Evolutionary conservation across 2,329 filamentous ascomycete species (phyloP).

Genomic region (Mariannaea sp.): DNA sequence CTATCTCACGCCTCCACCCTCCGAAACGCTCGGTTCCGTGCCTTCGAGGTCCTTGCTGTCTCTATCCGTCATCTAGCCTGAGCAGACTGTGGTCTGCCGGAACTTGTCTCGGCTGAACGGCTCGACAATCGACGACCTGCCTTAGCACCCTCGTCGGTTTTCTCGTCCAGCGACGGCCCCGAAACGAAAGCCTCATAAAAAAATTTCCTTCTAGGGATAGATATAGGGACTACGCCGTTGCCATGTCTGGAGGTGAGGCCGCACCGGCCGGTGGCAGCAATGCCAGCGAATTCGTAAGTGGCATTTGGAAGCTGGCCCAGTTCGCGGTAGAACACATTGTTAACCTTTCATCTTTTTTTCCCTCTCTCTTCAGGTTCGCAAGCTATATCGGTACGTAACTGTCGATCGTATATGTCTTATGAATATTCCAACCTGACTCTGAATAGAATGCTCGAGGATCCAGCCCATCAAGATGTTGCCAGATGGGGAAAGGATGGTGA

Average conservation of each 20-base stretch:
- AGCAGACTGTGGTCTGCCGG: conserved; percentile 16
- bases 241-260: conserved; percentile 44
- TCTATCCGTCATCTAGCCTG: neutral
- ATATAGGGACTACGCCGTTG: conserved; percentile 9
- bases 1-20: conserved; percentile 7
- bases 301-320: neutral
- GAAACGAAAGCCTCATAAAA: conserved; percentile 5
- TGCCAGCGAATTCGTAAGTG: conserved; percentile 93
- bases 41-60: neutral
- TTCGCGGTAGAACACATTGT: conserved; percentile 22
- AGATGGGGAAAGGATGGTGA: conserved; percentile 94
- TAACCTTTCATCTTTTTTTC: too few species aligned
- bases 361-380: conserved; percentile 74
- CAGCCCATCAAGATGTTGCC: conserved; percentile 88
- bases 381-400: conserved; percentile 84
- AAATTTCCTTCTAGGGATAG: conserved; percentile 8
- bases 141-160: conserved; percentile 15
- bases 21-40: conserved; percentile 10
- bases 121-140: conserved; percentile 20
- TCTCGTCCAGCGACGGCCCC: conserved; percentile 7
- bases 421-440: conserved; percentile 20
- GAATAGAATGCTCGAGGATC: conserved; percentile 83
- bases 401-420: neutral
- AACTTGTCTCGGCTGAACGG: conserved; percentile 28
- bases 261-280: conserved; percentile 64